Conservation (phyloP, 2,329 filamentous ascomycete genomes). For the Blastomyces percursus region DNA sequence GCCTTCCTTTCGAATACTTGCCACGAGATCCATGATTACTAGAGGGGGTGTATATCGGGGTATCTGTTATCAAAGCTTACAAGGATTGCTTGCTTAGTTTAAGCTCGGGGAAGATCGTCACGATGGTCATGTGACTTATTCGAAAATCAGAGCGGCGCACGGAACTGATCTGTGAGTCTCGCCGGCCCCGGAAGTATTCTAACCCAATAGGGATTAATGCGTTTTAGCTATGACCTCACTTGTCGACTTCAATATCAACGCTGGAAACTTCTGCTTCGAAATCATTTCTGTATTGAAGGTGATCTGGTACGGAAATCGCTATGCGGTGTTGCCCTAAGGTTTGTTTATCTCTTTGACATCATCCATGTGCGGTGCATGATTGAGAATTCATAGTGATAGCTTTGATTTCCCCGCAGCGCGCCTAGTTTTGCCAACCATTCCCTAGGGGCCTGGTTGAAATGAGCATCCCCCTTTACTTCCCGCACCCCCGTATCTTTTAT, state of each 20-base stretch:
- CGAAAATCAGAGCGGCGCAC: too few relatives aligned
- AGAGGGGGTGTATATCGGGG: not conserved
- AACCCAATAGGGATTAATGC: not conserved
- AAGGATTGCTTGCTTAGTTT: not conserved
- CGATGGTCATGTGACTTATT: not conserved
- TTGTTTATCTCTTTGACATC: not conserved
- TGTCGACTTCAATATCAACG: not conserved
- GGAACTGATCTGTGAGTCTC: not conserved
- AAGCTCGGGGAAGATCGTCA: not conserved
- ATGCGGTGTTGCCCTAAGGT: not conserved
- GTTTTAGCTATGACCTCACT: not conserved
- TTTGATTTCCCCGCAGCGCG: too few relatives aligned
- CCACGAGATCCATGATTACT: slow-evolving; percentile 73
- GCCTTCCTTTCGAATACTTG: slow-evolving; percentile 82
- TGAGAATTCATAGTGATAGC: not conserved
- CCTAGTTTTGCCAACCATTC: not conserved
- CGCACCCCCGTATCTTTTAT: not conserved
- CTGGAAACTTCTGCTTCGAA: not conserved
- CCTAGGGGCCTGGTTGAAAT: not conserved
- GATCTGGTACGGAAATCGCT: not conserved
- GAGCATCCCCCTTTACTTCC: not conserved
- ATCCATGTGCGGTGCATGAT: not conserved
- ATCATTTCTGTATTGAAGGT: not conserved
- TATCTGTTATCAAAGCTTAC: not conserved
- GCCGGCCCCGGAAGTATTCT: not conserved